A percentile compares a stretch with the other conserved stretches of the same genome.
phyloP scores from a whole-genome alignment of 768 basidiomycete genomes.

The Cyclocybe cylindracea region DNA sequence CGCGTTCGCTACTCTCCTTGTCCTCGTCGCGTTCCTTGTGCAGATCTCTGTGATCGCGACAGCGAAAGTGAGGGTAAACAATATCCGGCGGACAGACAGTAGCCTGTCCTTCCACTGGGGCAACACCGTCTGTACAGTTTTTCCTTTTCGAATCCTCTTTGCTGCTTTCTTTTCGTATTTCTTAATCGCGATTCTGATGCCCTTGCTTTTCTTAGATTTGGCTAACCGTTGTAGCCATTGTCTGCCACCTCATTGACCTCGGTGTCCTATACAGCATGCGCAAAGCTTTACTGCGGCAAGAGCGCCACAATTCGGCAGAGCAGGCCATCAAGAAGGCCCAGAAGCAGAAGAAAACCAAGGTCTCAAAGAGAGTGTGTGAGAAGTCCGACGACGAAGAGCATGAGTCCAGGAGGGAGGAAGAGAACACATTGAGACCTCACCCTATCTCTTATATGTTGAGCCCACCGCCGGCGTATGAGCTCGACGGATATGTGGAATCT shows the following conservation, averaged over 20 bases:
- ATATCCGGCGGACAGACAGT: background rate
- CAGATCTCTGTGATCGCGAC: conserved; percentile 10
- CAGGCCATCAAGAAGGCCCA: background rate
- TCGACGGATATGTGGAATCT: background rate
- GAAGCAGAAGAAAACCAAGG: background rate
- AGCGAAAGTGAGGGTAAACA: conserved; percentile 7
- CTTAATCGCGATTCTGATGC: background rate
- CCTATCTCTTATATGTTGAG: background rate
- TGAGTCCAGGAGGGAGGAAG: background rate
- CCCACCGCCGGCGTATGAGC: background rate
- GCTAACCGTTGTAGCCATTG: conserved; percentile 9
- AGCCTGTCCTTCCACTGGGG: conserved; percentile 13
- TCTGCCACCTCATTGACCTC: conserved; percentile 12
- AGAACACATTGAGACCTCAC: too few relatives aligned
- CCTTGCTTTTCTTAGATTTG: conserved; percentile 7
- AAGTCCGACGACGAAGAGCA: background rate
- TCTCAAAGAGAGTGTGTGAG: too few relatives aligned
- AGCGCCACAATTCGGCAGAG: background rate
- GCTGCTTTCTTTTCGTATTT: too few relatives aligned
- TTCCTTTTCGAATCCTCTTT: too few relatives aligned
- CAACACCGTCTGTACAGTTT: conserved; percentile 9
- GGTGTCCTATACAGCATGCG: conserved; percentile 11
- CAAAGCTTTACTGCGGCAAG: background rate
- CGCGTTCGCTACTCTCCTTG: conserved; percentile 6
- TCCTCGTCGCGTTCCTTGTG: conserved; percentile 9